A percentile compares a stretch with the other conserved stretches of the same genome.
Conservation (phyloP, 208 protist species). For the Crithidia fasciculata region DNA sequence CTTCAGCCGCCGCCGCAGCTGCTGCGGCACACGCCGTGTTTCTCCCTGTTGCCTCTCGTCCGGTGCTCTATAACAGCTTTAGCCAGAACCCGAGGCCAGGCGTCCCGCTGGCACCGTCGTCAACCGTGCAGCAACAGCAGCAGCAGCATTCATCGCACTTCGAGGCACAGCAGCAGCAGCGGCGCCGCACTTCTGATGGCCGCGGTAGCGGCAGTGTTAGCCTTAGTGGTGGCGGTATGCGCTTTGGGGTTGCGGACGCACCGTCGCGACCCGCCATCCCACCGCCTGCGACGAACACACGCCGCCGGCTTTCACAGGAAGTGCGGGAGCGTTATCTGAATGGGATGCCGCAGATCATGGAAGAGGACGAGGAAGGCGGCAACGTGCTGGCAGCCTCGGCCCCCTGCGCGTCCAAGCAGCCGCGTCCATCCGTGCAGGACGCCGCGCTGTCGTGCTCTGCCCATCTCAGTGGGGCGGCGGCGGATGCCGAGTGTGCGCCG, state of each 20-base stretch:
- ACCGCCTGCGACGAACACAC: neutral
- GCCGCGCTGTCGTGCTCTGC: neutral
- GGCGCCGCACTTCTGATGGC: too few species aligned
- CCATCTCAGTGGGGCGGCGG: neutral
- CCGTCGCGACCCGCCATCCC: neutral
- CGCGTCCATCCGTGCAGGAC: neutral
- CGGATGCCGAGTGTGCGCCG: neutral
- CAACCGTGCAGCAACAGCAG: neutral
- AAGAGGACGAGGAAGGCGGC: neutral
- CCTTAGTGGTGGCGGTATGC: neutral
- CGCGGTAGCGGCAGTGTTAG: neutral
- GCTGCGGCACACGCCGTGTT: neutral
- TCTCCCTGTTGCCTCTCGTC: constrained; percentile 1
- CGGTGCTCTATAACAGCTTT: neutral
- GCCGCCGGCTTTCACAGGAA: neutral
- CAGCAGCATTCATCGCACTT: neutral
- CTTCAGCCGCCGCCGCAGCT: neutral
- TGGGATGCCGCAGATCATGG: neutral
- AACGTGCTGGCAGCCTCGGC: neutral
- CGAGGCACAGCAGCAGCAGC: too few species aligned
- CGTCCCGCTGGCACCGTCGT: neutral
- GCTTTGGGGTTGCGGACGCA: neutral
- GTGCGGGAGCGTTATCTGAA: neutral
- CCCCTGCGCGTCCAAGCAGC: neutral
- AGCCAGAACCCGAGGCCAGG: neutral